These are phyloP conservation scores for Irpex sp. DNA, from an alignment of 1,284 basidiomycete species.

Conservation along the genomic window DNA sequence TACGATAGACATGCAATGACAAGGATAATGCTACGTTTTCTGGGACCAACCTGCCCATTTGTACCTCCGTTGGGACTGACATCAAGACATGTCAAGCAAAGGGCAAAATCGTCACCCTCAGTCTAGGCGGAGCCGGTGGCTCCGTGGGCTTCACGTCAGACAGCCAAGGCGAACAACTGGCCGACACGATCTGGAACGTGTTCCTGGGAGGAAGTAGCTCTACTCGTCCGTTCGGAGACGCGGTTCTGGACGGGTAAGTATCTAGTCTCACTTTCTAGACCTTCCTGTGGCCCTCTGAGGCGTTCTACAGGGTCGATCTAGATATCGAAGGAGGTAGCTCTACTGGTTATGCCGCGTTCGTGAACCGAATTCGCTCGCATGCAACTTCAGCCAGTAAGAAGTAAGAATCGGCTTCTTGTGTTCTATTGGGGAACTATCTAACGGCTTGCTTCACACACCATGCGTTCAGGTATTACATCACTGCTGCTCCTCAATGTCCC, in stretches of 20 bases:
- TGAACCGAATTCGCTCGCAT: slow-evolving; percentile 52
- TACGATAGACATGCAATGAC: slow-evolving; percentile 49
- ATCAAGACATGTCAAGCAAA: slow-evolving; percentile 57
- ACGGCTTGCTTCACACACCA: not conserved
- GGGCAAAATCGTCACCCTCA: slow-evolving; percentile 55
- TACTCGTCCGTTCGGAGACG: slow-evolving; percentile 58
- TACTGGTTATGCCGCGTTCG: slow-evolving; percentile 53
- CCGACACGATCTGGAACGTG: slow-evolving; percentile 60
- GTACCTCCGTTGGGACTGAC: slow-evolving; percentile 48
- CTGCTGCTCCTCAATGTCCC: slow-evolving; percentile 47
- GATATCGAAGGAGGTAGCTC: slow-evolving; percentile 63
- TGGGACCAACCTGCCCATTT: slow-evolving; percentile 54
- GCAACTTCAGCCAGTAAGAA: slow-evolving; percentile 47
- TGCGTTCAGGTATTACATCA: slow-evolving; percentile 49
- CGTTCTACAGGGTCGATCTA: slow-evolving; percentile 48
- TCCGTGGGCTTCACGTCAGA: slow-evolving; percentile 53
- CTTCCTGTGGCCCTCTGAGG: not conserved
- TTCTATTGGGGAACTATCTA: not conserved
- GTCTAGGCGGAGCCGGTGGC: slow-evolving; percentile 29
- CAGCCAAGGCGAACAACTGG: slow-evolving; percentile 48
- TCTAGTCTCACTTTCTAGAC: not conserved
- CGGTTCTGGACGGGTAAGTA: slow-evolving; percentile 59
- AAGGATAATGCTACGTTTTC: slow-evolving; percentile 52
- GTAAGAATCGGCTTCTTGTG: slow-evolving; percentile 28
- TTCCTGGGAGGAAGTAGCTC: slow-evolving; percentile 56